Conservation (phyloP, 1,284 basidiomycete genomes). For the Mycosarcoma maydis region DNA sequence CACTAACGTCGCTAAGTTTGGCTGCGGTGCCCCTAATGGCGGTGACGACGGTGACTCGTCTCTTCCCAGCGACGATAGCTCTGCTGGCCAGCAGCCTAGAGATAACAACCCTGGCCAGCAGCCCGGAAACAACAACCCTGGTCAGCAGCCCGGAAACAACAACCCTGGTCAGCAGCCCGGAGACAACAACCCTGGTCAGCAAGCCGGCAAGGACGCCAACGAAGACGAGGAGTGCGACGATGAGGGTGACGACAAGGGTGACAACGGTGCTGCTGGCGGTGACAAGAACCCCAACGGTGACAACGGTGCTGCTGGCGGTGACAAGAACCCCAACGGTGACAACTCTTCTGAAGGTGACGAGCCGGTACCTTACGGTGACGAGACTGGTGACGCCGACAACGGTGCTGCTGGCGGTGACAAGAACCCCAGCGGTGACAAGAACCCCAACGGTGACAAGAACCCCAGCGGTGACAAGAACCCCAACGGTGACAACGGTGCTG, state of each 20-base stretch:
- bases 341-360: too few species aligned
- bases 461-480: neutral
- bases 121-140: neutral
- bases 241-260: neutral
- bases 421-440: neutral
- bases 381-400: neutral
- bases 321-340: too few species aligned
- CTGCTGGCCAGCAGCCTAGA: neutral
- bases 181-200: neutral
- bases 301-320: neutral
- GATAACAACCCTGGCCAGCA: too few species aligned
- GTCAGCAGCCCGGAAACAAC: neutral
- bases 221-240: too few species aligned
- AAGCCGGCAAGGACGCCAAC: neutral
- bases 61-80: neutral
- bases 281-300: neutral
- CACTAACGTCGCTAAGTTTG: constrained; percentile 36
- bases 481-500: neutral
- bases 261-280: neutral
- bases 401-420: neutral
- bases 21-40: constrained; percentile 18
- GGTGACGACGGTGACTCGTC: neutral
- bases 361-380: too few species aligned
- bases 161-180: neutral
- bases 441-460: neutral